Evolutionary conservation across 2,329 filamentous ascomycete species (phyloP), one percentile per base, ranked within the genome.

Genomic region (Dendryphion nanum): DNA sequence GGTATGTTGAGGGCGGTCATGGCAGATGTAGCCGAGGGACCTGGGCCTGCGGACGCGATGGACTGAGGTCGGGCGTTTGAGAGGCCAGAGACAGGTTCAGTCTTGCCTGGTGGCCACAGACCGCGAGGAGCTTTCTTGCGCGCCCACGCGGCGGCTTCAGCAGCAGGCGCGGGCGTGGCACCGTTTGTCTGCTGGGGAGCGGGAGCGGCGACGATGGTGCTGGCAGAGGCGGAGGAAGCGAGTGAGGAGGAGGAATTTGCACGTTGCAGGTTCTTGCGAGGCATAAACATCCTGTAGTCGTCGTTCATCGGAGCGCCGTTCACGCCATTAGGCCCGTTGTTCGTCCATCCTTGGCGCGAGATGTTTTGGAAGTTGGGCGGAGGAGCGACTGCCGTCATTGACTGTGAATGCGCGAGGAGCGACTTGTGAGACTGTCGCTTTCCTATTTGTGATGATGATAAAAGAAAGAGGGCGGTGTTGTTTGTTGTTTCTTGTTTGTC

Each of bases 231-330:
- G 39, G 69, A 70, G 16, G 80, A 82, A 39, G 74, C 71, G 48
- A 94, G 76, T 31, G 90, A 95, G 4, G 89, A 95, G 41, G 89
- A 93, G 23, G 91, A 97, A 74, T 89, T 95, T 59, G 85, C 85
- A 64, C 91, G 83, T 66, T 91, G 87, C 45, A 89, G 77, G 61
- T 78, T 83, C 72, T 95, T 96, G 56, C 89, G 87, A 60, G 88
- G 86, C 78, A 87, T 84, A 66, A 94, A 88, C 79, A 95, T 90
- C 67, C 85, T 84, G 51, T 85, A 81, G 69, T 95, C 88, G 72
- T 95, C 89, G 64, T 83, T 72, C 81, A 89, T 86, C 61, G 84
- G 77, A 55, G 80, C 70, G 63, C 76, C 75, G 71, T 77, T 81
- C 62, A 72, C 71, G 68, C 70, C 71, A 68, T 76, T 75, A 73